Base-by-base conservation (phyloP, 768 basidiomycete genomes). In the Thelephora ganbajun region DNA sequence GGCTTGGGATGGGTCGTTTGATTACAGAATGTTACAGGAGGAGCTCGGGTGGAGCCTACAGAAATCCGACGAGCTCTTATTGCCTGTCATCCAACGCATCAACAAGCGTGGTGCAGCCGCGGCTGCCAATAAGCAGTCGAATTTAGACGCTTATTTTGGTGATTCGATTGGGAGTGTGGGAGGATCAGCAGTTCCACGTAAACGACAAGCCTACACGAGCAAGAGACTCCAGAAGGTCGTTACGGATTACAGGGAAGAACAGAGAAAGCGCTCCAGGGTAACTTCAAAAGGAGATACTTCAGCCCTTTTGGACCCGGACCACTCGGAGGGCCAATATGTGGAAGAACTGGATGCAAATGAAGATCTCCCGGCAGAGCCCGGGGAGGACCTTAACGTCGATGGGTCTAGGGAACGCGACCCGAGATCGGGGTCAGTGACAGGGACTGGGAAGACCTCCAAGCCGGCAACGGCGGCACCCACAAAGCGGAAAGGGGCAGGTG, bases 71-170 rank as follows among this genome's bases (percentile, higher is more conserved):
- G 90, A 94, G 44, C 71, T 91, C 23, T 66, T 97, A n/a, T 66
- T 90, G 41, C 93, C 93, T 13, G 89, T 96, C 56, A 86, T 97
- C 39, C 89, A 86, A 54, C 85, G 77, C 56, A 83, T 94, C 70
- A 83, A 77, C 52, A 82, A 82, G 57, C 83, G 90, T 20, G 74
- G 73, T 51, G 30, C 19, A 76, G 71, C 69, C 3, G 77, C 74
- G 39, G 73, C 79, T 1, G 50, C 77, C 43, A 91, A 86, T 61
- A 79, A 72, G 55, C 92, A 97, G 59, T 76, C 80, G 9, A 85
- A 77, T 44, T 65, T 97, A 33, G 76, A 75, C 46, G 71, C 74
- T 0, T 94, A 80, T 64, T 77, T 96, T 57, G 84, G 84, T 54
- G 22, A 41, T 14, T 16, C 39, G 18, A n/a, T 41, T 9, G 39